Conservation (phyloP, 495 filamentous ascomycete species). For the Aspergillus nanangensis region DNA sequence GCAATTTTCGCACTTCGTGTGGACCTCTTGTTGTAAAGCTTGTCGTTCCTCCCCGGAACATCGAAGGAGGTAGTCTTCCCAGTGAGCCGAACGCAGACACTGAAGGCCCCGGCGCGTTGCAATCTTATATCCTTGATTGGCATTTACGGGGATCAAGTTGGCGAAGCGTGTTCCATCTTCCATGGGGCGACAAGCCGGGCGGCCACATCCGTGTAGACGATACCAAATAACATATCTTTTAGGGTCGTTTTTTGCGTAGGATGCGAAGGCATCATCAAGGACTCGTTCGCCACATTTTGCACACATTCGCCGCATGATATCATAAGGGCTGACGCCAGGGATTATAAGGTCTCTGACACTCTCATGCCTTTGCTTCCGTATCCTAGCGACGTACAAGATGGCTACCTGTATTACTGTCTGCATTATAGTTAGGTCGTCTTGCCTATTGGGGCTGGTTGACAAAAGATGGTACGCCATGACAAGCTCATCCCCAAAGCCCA, state of each 20-base stretch:
- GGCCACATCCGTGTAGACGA: neutral
- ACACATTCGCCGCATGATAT: neutral
- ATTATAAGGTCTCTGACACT: neutral
- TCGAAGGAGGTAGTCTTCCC: neutral
- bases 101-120: neutral
- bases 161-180: neutral
- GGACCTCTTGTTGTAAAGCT: neutral
- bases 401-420: neutral
- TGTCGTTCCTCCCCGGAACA: neutral
- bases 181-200: neutral
- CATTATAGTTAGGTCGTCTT: neutral
- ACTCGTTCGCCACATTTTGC: neutral
- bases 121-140: neutral
- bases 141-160: neutral
- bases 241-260: neutral
- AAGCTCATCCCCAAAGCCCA: neutral
- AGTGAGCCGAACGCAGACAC: neutral
- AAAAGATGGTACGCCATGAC: neutral
- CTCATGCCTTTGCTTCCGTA: neutral
- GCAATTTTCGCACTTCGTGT: neutral
- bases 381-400: neutral
- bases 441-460: neutral
- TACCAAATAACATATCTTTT: neutral
- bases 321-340: neutral
- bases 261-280: neutral